Base-by-base conservation (phyloP, 2,329 filamentous ascomycete species). In the Thelonectria rubi region DNA sequence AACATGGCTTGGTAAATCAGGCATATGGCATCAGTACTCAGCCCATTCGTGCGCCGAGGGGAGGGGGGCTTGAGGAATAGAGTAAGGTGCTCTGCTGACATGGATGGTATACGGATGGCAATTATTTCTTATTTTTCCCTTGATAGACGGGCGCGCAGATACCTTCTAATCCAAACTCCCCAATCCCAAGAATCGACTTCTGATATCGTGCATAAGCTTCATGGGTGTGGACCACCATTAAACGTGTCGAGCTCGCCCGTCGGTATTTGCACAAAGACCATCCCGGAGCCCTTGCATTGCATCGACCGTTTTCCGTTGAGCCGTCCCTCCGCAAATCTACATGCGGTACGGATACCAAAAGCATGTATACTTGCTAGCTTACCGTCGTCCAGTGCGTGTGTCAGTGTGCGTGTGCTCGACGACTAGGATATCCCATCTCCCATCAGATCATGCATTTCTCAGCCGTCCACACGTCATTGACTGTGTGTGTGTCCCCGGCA, bases 401-500 rank as follows among this genome's bases (percentile, higher is more conserved):
- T 7, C 24, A 24, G 4, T 24, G 24, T 24, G 32, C 5, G 32
- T 34, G 50, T 20, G 21, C 21, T 21, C 42, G 53, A 42, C 56
- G 48, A 53, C 47, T 48, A 46, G 58, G 63, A 55, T 54, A 49
- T 51, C 40, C 46, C n/a, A n/a, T n/a, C n/a, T 7, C 24, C 54
- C 64, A 62, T 69, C 67, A 65, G 62, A 67, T 61, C 60, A 67
- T 70, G 63, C 42, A 53, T 48, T 46, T 51, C 30, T 39, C 26
- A 18, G 42, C 56, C 42, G 43, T 55, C 59, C 47, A 60, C 62
- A 65, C 62, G 65, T 67, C 60, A 64, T 65, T 56, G 55, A 68
- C 43, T 56, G 39, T 55, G 52, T 4, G 4, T 4, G 24, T 24
- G 24, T 24, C 24, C 24, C 65, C 52, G 46, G 64, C 47, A 58